phyloP scores from a whole-genome alignment of 106 monocot species.

The Platanthera zijinensis region DNA sequence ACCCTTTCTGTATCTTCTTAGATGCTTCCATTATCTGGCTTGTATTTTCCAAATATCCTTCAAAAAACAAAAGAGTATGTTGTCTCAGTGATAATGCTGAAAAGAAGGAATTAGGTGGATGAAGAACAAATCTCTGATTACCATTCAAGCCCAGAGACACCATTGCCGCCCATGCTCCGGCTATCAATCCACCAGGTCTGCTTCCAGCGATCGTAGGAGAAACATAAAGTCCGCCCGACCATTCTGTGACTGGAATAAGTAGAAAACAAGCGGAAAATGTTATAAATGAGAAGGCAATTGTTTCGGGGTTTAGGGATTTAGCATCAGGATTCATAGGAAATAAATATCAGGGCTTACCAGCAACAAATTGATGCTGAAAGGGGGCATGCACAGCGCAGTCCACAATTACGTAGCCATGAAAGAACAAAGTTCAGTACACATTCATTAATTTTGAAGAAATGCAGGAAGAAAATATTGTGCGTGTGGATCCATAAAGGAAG shows the following conservation, averaged over 20 bases:
- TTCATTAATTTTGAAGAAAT: not conserved
- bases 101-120: not conserved
- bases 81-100: not conserved
- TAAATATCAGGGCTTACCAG: slow-evolving; percentile 43
- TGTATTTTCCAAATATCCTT: slow-evolving; percentile 94
- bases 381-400: slow-evolving; percentile 10
- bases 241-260: slow-evolving; percentile 71
- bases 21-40: slow-evolving; percentile 82
- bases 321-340: not conserved
- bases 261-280: not conserved
- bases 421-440: slow-evolving; percentile 19
- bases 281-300: not conserved
- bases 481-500: too few relatives aligned
- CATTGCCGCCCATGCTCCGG: slow-evolving; percentile 98
- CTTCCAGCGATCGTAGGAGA: slow-evolving; percentile 96
- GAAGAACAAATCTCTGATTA: slow-evolving; percentile 5
- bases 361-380: slow-evolving; percentile 92
- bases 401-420: slow-evolving; percentile 8
- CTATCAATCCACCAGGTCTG: slow-evolving; percentile 92
- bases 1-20: slow-evolving; percentile 87
- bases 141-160: slow-evolving; percentile 85
- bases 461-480: not conserved
- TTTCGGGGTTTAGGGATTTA: not conserved
- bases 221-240: slow-evolving; percentile 98
- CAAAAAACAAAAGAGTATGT: slow-evolving; percentile 13